Conservation (phyloP, 768 basidiomycete genomes). For the Boletus sp. region DNA sequence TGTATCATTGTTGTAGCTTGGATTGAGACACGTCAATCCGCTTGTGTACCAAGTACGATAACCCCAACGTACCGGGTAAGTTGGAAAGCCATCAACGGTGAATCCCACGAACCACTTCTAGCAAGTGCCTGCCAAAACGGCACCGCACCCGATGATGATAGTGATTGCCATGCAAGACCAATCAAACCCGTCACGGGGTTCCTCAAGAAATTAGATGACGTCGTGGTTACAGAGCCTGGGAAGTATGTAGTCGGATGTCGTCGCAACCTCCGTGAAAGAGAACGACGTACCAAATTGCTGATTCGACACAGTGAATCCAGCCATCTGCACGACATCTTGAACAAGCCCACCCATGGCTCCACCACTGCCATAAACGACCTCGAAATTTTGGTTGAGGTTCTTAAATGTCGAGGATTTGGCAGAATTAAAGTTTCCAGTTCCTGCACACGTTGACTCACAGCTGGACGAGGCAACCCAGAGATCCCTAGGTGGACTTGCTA, state of each 20-base stretch:
- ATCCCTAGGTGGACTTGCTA: conserved; percentile 36
- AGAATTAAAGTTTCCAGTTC: conserved; percentile 33
- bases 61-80: conserved; percentile 43
- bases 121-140: conserved; percentile 70
- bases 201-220: conserved; percentile 39
- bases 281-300: conserved; percentile 54
- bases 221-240: conserved; percentile 29
- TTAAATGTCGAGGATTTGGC: conserved; percentile 36
- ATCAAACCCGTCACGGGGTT: conserved; percentile 64
- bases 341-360: conserved; percentile 44
- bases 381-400: conserved; percentile 32
- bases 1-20: conserved; percentile 43
- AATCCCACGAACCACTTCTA: conserved; percentile 38
- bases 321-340: conserved; percentile 69
- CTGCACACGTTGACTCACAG: conserved; percentile 32
- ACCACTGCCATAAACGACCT: conserved; percentile 46
- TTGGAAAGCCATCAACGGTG: conserved; percentile 63
- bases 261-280: neutral
- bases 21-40: neutral
- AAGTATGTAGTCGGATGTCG: conserved; percentile 35
- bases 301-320: conserved; percentile 50
- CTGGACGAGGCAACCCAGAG: conserved; percentile 45
- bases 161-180: conserved; percentile 63
- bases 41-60: neutral
- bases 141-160: conserved; percentile 52